Conservation (phyloP, 2,329 filamentous ascomycete genomes). For the Penicillium glabrum region DNA sequence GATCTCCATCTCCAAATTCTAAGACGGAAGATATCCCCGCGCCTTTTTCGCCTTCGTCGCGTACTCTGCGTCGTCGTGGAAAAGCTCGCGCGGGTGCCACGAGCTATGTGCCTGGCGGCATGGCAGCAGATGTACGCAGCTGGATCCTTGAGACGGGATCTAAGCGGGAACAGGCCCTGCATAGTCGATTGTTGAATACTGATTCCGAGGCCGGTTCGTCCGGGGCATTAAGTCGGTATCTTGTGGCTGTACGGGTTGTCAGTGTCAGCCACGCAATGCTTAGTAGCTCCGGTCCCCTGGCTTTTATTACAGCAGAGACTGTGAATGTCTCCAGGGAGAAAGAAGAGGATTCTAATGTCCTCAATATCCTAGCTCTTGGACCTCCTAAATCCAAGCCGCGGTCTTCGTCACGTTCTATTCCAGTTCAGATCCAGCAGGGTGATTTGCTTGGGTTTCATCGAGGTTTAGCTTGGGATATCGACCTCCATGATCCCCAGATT, state of each 20-base stretch:
- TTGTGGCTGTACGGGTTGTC: constrained; percentile 17
- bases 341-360: background rate
- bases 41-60: constrained; percentile 39
- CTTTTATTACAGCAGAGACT: constrained; percentile 20
- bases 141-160: constrained; percentile 42
- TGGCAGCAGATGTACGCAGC: constrained; percentile 42
- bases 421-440: constrained; percentile 13
- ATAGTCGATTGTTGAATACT: background rate
- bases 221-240: constrained; percentile 14
- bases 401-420: background rate
- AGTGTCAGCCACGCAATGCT: constrained; percentile 16
- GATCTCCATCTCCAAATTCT: constrained; percentile 32
- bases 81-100: constrained; percentile 20
- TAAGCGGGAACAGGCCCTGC: constrained; percentile 24
- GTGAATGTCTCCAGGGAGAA: background rate
- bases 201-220: background rate
- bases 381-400: constrained; percentile 18
- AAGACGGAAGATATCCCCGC: constrained; percentile 25
- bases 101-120: constrained; percentile 37
- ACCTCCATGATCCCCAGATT: constrained; percentile 16
- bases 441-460: constrained; percentile 31
- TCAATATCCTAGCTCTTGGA: constrained; percentile 32
- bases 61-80: constrained; percentile 31
- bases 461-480: constrained; percentile 38
- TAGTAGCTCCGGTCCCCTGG: constrained; percentile 27